Base-by-base conservation (phyloP, 805 yeast genomes). In the Ogataea trehaloabstinens region DNA sequence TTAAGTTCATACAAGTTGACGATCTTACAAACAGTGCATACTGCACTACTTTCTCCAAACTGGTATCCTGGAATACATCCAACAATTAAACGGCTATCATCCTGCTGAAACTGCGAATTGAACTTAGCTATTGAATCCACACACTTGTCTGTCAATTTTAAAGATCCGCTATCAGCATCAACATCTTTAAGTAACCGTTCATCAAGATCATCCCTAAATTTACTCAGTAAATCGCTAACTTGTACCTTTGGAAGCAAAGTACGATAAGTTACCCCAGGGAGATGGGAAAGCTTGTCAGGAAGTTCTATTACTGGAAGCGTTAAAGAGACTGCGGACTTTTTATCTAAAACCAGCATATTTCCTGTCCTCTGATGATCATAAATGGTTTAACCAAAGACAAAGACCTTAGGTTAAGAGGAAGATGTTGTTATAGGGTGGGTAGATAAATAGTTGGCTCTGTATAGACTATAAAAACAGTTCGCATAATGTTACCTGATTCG, bases 231-330 rank as follows among this genome's bases (percentile, higher is more conserved):
- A 3, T 70, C 63, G 8, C 72, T 66, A 1, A 78, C 82, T 36
- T 70, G 67, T 37, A 64, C 59, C 37, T 70, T 63, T 13, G 70
- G 57, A 37, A 78, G 72, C 2, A 76, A 64, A n/a, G 80, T 75
- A 40, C 76, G 72, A 58, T 80, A 81, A 18, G 78, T 66, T 28
- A 80, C 73, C 0, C 85, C 85, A 1, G 88, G 86, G 6, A 80
- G 51, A 21, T 79, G 67, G 11, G 81, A 76, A 37, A 69, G 24
- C 18, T 55, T 45, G 4, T 41, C 41, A 13, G 42, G 48, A 7
- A 57, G 44, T 33, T 40, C 48, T 17, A 50, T 28, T 7, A 48
- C 12, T 2, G 63, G 63, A 12, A 58, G 36, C 4, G 45, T 45
- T 6, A 52, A 25, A 2, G 35, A 28, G 18, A 46, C 6, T 5